Percentiles rank a stretch among this genome's conserved stretches.
These are phyloP conservation scores for Solanum sitiens DNA, from an alignment of 257 asterid genomes.

Conservation along the genomic window DNA sequence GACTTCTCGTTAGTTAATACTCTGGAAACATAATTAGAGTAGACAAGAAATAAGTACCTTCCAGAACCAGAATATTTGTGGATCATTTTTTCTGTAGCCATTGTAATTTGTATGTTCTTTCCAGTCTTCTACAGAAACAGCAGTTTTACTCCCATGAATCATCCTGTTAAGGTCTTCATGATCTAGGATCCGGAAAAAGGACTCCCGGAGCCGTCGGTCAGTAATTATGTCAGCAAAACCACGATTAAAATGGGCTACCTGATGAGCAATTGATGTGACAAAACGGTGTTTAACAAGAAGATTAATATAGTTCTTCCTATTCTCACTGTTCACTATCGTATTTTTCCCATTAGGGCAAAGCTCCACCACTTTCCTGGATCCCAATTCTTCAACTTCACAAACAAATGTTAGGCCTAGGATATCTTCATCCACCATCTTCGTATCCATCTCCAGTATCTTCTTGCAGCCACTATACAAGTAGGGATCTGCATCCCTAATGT, in stretches of 20 bases:
- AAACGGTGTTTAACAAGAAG: slow-evolving; percentile 30
- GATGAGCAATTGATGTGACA: slow-evolving; percentile 48
- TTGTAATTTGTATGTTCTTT: slow-evolving; percentile 66
- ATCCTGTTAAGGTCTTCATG: slow-evolving; percentile 68
- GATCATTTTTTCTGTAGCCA: slow-evolving; percentile 57
- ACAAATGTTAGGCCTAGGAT: background rate
- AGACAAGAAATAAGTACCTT: slow-evolving; percentile 32
- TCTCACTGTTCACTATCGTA: background rate
- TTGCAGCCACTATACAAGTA: background rate
- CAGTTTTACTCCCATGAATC: slow-evolving; percentile 60
- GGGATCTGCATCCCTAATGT: background rate
- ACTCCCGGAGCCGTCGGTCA: slow-evolving; percentile 17
- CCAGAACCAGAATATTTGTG: slow-evolving; percentile 85
- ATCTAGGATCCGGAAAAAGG: slow-evolving; percentile 56
- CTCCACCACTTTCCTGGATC: background rate
- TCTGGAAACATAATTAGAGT: background rate
- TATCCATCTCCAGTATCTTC: background rate
- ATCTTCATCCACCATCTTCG: background rate
- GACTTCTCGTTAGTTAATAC: background rate
- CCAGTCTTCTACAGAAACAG: slow-evolving; percentile 78
- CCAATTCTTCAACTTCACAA: background rate
- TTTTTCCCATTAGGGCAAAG: background rate
- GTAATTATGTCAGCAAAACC: slow-evolving; percentile 58
- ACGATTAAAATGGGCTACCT: slow-evolving; percentile 40
- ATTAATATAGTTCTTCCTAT: background rate